Percentiles rank a stretch among this genome's conserved stretches.
These are phyloP conservation scores for Neoarthrinium moseri DNA, from an alignment of 2,329 filamentous ascomycete species.

Conservation along the genomic window DNA sequence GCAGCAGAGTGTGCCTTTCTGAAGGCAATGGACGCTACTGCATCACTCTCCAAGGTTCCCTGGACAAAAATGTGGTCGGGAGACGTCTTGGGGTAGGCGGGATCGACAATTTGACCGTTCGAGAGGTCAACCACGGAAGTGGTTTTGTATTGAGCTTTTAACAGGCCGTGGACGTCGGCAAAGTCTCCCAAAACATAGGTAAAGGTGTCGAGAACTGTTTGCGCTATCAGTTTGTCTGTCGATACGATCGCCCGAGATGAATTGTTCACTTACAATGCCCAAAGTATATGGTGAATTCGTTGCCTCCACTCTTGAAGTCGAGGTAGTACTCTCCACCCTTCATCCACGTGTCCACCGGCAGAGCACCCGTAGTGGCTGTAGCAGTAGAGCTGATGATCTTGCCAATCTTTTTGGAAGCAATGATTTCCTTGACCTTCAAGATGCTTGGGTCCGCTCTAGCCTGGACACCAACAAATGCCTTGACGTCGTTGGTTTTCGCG, in stretches of 20 bases:
- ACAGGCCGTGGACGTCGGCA: conserved; percentile 18
- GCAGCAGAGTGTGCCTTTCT: conserved; percentile 18
- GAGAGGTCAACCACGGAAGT: conserved; percentile 18
- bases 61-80: conserved; percentile 35
- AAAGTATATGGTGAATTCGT: conserved; percentile 23
- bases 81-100: conserved; percentile 21
- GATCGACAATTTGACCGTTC: conserved; percentile 20
- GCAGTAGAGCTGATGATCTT: conserved; percentile 35
- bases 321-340: conserved; percentile 17
- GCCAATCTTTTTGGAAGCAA: conserved; percentile 41
- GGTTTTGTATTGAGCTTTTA: conserved; percentile 22
- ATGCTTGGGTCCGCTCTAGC: conserved; percentile 37
- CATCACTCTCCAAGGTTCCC: conserved; percentile 28
- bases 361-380: neutral
- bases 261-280: conserved; percentile 25
- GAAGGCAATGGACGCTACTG: conserved; percentile 25
- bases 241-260: neutral
- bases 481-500: conserved; percentile 36
- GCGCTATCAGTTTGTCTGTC: neutral
- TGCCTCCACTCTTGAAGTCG: conserved; percentile 15
- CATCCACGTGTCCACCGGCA: conserved; percentile 15
- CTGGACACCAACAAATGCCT: conserved; percentile 47
- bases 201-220: conserved; percentile 32
- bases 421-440: conserved; percentile 38
- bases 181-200: conserved; percentile 31